Percentiles rank a stretch among this genome's conserved stretches.
These are phyloP conservation scores for Xanthoconium purpureum DNA, from an alignment of 768 basidiomycete species.

Conservation along the genomic window DNA sequence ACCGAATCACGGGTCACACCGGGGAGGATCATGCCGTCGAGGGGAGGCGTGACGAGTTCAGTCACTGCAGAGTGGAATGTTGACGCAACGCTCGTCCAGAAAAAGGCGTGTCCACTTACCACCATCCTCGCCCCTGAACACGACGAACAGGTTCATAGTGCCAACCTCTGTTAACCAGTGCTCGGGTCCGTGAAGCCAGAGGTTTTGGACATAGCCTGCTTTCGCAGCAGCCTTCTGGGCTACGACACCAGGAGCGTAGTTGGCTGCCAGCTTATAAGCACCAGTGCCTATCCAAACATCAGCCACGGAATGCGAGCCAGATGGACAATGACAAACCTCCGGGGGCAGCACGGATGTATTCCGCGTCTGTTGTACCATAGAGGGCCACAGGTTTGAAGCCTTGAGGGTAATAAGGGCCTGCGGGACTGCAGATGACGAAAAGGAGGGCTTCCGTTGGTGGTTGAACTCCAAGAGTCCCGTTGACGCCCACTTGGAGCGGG, in stretches of 20 bases:
- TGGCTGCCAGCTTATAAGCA: slow-evolving; percentile 82
- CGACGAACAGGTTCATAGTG: slow-evolving; percentile 91
- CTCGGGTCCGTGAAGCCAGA: slow-evolving; percentile 79
- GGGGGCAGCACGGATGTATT: slow-evolving; percentile 80
- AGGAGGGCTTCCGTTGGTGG: slow-evolving; percentile 67
- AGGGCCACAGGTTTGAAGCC: slow-evolving; percentile 93
- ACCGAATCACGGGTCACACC: slow-evolving; percentile 62
- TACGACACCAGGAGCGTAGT: slow-evolving; percentile 85
- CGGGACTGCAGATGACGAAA: slow-evolving; percentile 60
- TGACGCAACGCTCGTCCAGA: not conserved
- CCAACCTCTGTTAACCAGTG: slow-evolving; percentile 65
- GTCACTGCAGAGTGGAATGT: slow-evolving; percentile 30
- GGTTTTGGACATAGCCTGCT: slow-evolving; percentile 81
- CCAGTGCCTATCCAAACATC: slow-evolving; percentile 59
- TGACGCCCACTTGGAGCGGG: slow-evolving; percentile 64
- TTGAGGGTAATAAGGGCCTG: slow-evolving; percentile 78
- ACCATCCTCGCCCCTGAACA: slow-evolving; percentile 68
- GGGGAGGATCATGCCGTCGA: slow-evolving; percentile 66
- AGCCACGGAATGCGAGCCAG: not conserved
- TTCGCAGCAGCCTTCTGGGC: slow-evolving; percentile 77
- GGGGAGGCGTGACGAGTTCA: slow-evolving; percentile 63
- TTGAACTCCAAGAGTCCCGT: slow-evolving; percentile 44
- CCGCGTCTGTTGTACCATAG: slow-evolving; percentile 62
- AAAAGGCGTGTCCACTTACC: slow-evolving; percentile 35
- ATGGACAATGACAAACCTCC: slow-evolving; percentile 50